Evolutionary conservation across 78 protist species (phyloP).

Genomic region (Tieghemostelium lacteum): DNA sequence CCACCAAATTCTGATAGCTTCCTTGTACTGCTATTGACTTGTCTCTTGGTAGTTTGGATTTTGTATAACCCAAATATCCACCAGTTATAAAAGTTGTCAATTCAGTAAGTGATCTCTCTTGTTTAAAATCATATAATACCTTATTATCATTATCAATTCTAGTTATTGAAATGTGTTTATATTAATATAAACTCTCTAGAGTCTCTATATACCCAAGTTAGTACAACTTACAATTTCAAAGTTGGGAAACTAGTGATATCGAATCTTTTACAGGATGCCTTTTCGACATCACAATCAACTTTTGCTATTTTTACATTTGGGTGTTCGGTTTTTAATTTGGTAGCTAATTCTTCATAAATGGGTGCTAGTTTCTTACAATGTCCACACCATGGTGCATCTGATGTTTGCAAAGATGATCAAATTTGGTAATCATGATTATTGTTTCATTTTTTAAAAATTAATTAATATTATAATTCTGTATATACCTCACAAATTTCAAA

Average conservation of each 20-base stretch:
- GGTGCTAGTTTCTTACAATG: slow-evolving; percentile 93
- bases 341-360: slow-evolving; percentile 83
- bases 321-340: slow-evolving; percentile 12
- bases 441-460: no score
- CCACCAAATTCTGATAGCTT: neutral
- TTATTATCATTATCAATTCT: neutral
- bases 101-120: slow-evolving; percentile 18
- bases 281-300: slow-evolving; percentile 63
- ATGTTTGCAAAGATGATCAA: no score
- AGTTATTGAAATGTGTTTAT: neutral
- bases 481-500: no score
- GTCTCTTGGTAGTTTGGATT: neutral
- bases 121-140: slow-evolving; percentile 55
- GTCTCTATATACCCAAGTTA: neutral
- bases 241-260: slow-evolving; percentile 70
- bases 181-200: no score
- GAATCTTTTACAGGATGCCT: slow-evolving; percentile 3
- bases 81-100: neutral
- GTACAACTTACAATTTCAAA: slow-evolving; percentile 18
- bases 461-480: no score
- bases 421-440: no score
- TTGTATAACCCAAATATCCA: neutral
- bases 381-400: slow-evolving; percentile 94
- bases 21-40: neutral
- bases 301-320: slow-evolving; percentile 44